Conservation (phyloP, 2,329 filamentous ascomycete species). For the Fusarium sororula region DNA sequence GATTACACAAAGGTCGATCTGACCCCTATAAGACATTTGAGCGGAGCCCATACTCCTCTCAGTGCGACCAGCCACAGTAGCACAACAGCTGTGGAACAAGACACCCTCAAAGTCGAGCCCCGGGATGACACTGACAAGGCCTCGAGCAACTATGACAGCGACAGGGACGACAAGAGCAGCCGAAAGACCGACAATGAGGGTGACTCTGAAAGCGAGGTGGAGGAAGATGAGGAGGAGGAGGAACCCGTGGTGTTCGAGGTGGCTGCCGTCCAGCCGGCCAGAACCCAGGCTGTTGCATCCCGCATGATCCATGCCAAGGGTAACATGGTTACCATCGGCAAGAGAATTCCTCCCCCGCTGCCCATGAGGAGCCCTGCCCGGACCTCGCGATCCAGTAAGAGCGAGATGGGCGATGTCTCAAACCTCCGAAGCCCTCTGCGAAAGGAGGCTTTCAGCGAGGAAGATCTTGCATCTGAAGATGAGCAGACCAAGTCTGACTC, state of each 20-base stretch:
- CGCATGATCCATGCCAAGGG: conserved; percentile 77
- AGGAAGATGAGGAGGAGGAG: conserved; percentile 51
- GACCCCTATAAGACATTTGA: conserved; percentile 58
- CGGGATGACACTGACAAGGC: conserved; percentile 39
- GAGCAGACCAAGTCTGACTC: conserved; percentile 33
- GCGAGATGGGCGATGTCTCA: conserved; percentile 67
- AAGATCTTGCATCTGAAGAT: conserved; percentile 40
- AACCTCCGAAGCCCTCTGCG: conserved; percentile 60
- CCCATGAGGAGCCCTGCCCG: conserved; percentile 80
- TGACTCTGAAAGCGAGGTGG: conserved; percentile 33
- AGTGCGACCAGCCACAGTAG: conserved; percentile 37
- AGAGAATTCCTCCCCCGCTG: conserved; percentile 79
- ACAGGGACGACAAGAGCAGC: conserved; percentile 39
- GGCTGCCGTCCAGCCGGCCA: conserved; percentile 63
- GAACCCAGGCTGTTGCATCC: conserved; percentile 67
- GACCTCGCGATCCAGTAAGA: conserved; percentile 60
- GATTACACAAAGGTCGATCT: conserved; percentile 69
- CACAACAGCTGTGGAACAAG: conserved; percentile 30
- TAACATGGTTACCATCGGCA: conserved; percentile 85
- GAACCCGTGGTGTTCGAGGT: conserved; percentile 77
- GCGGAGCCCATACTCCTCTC: conserved; percentile 40
- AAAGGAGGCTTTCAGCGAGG: conserved; percentile 57
- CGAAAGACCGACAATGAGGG: conserved; percentile 42
- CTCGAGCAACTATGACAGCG: conserved; percentile 39
- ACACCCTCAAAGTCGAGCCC: conserved; percentile 35